Evolutionary conservation across 2,329 filamentous ascomycete species (phyloP), one percentile per base, ranked within the genome.

Genomic region (Furcasterigmium furcatum): DNA sequence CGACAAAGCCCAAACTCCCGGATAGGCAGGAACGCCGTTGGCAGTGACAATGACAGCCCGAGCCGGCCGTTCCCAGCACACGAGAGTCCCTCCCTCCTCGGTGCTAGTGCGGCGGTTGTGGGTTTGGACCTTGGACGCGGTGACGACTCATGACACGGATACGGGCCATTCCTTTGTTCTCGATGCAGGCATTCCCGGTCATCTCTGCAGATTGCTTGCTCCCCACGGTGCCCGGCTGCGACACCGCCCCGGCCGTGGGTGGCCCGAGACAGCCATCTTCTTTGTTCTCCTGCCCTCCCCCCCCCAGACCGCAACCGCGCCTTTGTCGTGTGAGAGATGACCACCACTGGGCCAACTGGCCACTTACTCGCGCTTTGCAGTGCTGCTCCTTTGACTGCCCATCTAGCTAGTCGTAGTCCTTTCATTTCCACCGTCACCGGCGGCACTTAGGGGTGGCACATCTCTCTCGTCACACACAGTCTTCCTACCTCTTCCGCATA

Each of bases 371-470:
- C 21, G 14, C 38, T 16, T n/a, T n/a, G n/a, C n/a, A n/a, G n/a
- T n/a, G n/a, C n/a, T n/a, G n/a, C n/a, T n/a, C 38, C 38, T 25
- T 24, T 24, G 22, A n/a, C 38, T 9, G n/a, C 20, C 21, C 20
- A 21, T 25, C 19, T 38, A 21, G 19, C 10, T 12, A 14, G 19
- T 7, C 19, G 24, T 27, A 7, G 8, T 42, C 40, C 40, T 42
- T 32, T 42, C 29, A 42, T 42, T 34, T 42, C 40, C 40, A 42
- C 40, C 40, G 22, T 25, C 38, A 16, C 38, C 38, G 38, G 38
- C 38, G 25, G 9, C 22, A 14, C 8, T 13, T 12, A 9, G 8
- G 19, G 36, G 24, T n/a, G n/a, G n/a, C n/a, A n/a, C n/a, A n/a
- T n/a, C n/a, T n/a, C n/a, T n/a, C n/a, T n/a, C n/a, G n/a, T n/a